Evolutionary conservation across 257 asterid species (phyloP), one percentile per base, ranked within the genome.

Genomic region (Apocynum venetum): DNA sequence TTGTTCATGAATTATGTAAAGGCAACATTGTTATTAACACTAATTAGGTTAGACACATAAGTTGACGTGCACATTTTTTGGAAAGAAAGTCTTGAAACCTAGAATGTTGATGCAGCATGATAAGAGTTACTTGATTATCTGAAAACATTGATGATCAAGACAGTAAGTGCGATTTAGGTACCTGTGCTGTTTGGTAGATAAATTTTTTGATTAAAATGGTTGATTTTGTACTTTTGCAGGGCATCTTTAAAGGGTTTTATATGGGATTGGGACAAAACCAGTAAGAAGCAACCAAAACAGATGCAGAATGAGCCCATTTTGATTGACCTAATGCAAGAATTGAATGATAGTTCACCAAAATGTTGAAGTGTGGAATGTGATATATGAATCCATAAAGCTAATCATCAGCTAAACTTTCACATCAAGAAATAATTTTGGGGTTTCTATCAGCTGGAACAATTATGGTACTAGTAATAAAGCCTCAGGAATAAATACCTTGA

Each of bases 281-380:
- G 70, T 57, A 51, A 31, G 79, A 71, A 56, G n/a, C 8, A 25
- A 59, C 72, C 48, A 80, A 68, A 67, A 57, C 76, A 80, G 20
- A 48, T 65, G 76, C 66, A 66, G 15, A 19, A 9, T 71, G 46
- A 71, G 65, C 49, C 65, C n/a, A 31, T 57, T 73, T 51, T 66
- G 75, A 74, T 69, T 68, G 36, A 68, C 19, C n/a, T 43, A 43
- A 46, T 43, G 5, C 20, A 35, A 2, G n/a, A 76, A 51, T 5
- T 48, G 44, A 63, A 36, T 47, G 59, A 77, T 8, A 43, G 46
- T 68, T 77, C 75, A 67, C 55, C 76, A 51, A 51, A 60, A 48
- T 49, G 46, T 47, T 15, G 17, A 57, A 48, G 49, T 20, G 19
- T 8, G 56, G 41, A 25, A 67, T 53, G 6, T 12, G 31, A 68